Base-by-base conservation (phyloP, 2,329 filamentous ascomycete species). In the Pseudopyrenochaeta lycopersici region DNA sequence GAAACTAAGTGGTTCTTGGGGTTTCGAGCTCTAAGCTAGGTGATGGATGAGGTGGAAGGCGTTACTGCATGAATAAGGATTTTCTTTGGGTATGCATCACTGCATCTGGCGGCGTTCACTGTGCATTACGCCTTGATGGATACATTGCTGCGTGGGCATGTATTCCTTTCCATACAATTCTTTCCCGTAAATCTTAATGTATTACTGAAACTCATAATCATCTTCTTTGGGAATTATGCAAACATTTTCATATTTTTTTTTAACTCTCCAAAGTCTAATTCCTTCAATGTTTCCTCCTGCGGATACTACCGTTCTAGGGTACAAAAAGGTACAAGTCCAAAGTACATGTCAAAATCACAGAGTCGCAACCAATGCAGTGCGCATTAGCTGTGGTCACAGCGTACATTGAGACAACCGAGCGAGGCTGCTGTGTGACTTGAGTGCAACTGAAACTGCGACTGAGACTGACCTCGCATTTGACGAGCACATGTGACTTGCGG, bases 1-100 rank as follows among this genome's bases (percentile, higher is more conserved):
- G 70, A 63, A 63, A 50, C 35, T 74, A 56, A 52, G 45, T 40
- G 64, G 54, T 0, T 55, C 40, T 6, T 74, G 60, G 52, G 57
- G 48, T 4, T 63, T 71, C 44, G 32, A 60, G 30, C 18, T 71
- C 10, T 68, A 46, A 49, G 41, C 3, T 21, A 21, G 9, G 9
- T 51, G 32, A 18, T 33, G 7, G 5, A 35, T 14, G 38, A 40
- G 38, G 5, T 5, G 38, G 4, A n/a, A 29, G 30, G 30, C 29
- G 30, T 39, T 6, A 51, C 18, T 46, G 41, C 31, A 51, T 51
- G 7, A 15, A 14, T 21, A 18, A 31, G 41, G 48, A 10, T 32
- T 51, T 51, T 4, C 20, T 18, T 14, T 18, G 27, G 35, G 21
- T 35, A 30, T 15, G 17, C 21, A 46, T 15, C 18, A 21, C 17